Conservation (phyloP, 805 yeast genomes). For the Wickerhamiella lipophila region DNA sequence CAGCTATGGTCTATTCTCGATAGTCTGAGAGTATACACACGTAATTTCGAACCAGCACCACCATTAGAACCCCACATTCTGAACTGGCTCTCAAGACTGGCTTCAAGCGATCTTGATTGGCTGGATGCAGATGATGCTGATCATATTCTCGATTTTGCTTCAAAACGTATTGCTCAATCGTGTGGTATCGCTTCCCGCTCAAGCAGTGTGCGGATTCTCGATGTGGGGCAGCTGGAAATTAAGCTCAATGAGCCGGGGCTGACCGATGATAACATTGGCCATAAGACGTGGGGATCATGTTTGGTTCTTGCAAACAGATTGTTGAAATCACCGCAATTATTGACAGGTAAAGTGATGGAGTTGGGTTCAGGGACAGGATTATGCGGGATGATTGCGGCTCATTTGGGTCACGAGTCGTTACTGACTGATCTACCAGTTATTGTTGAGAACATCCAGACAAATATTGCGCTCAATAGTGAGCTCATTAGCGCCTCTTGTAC, state of each 20-base stretch:
- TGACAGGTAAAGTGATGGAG: slow-evolving; percentile 33
- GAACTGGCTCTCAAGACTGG: slow-evolving; percentile 27
- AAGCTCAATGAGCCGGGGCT: slow-evolving; percentile 66
- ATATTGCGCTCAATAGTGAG: slow-evolving; percentile 40
- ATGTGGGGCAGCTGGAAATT: slow-evolving; percentile 31
- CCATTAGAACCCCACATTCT: slow-evolving; percentile 20
- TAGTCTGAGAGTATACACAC: slow-evolving; percentile 16
- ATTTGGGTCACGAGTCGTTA: slow-evolving; percentile 37
- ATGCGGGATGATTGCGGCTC: slow-evolving; percentile 58
- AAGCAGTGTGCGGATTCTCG: slow-evolving; percentile 47
- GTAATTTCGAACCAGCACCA: slow-evolving; percentile 14
- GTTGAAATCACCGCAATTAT: slow-evolving; percentile 20
- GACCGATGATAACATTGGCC: slow-evolving; percentile 75
- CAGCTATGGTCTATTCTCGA: slow-evolving; percentile 16
- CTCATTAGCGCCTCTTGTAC: slow-evolving; percentile 18
- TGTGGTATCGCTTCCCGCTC: slow-evolving; percentile 83
- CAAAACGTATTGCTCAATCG: slow-evolving; percentile 59
- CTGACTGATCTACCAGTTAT: slow-evolving; percentile 77
- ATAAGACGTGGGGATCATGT: slow-evolving; percentile 95
- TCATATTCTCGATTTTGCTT: slow-evolving; percentile 41
- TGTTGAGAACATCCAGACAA: slow-evolving; percentile 49
- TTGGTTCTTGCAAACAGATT: slow-evolving; percentile 50
- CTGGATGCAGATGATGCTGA: slow-evolving; percentile 26
- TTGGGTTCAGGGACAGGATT: slow-evolving; percentile 95
- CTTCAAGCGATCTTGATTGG: slow-evolving; percentile 34